Conservation (phyloP, 2,329 filamentous ascomycete species). For the Beauveria asiatica region DNA sequence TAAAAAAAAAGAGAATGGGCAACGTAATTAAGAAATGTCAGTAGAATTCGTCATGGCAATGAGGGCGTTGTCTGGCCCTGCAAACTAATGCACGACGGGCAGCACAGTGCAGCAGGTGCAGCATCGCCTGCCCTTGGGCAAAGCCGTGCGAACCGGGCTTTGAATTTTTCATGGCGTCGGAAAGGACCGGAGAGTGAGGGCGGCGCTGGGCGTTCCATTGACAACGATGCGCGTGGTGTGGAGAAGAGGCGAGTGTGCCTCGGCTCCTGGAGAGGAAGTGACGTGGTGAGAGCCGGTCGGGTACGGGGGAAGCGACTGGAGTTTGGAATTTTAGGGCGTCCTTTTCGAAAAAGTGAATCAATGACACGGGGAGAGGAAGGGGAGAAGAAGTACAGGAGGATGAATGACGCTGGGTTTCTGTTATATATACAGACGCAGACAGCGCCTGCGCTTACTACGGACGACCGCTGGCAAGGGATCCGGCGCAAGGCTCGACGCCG, state of each 20-base stretch:
- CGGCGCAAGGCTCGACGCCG: too few relatives aligned
- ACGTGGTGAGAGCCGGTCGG: conserved; percentile 1
- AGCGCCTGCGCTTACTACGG: not conserved
- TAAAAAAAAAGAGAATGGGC: not conserved
- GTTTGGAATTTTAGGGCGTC: not conserved
- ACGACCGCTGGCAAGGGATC: not conserved
- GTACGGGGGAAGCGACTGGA: not conserved
- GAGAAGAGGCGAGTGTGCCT: conserved; percentile 4
- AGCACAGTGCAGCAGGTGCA: not conserved
- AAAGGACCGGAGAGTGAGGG: conserved; percentile 6
- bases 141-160: not conserved
- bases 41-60: not conserved
- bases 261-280: conserved; percentile 3
- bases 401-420: not conserved
- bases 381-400: not conserved
- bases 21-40: conserved; percentile 6
- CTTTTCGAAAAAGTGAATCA: not conserved
- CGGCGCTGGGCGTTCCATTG: not conserved
- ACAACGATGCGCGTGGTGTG: not conserved
- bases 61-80: not conserved
- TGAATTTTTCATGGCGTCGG: not conserved
- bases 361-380: too few relatives aligned
- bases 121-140: not conserved
- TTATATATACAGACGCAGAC: not conserved
- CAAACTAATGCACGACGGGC: not conserved